Conservation (phyloP, 2,329 filamentous ascomycete genomes). For the Colletotrichum sublineola region DNA sequence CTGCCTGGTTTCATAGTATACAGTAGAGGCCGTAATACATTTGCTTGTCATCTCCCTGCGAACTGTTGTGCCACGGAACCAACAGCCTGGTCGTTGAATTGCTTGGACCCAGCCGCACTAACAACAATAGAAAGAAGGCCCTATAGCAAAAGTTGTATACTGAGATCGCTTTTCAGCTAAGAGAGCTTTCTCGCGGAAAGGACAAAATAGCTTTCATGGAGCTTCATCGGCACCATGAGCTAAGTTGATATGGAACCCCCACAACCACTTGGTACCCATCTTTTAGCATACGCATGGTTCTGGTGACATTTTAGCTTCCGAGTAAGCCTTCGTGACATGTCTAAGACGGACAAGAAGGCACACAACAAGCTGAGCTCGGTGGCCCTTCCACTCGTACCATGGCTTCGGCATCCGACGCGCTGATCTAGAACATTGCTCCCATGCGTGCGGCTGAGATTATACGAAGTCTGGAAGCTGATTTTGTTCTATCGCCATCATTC, state of each 20-base stretch:
- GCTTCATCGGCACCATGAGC: background rate
- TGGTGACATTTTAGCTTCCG: background rate
- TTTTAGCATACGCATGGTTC: background rate
- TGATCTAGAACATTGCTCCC: background rate
- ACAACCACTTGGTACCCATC: background rate
- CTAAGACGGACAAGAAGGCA: background rate
- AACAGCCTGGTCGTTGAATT: background rate
- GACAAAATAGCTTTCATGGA: background rate
- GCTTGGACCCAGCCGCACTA: background rate
- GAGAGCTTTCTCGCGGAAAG: background rate
- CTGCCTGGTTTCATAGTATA: background rate
- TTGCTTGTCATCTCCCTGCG: conserved; percentile 5
- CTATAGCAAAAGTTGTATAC: no score
- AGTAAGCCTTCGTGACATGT: background rate
- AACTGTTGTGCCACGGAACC: background rate
- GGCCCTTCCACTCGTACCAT: background rate
- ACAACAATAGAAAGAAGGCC: background rate
- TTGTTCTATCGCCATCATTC: background rate
- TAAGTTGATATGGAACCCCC: background rate
- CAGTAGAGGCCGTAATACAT: conserved; percentile 6
- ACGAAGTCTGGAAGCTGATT: background rate
- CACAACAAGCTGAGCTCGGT: background rate
- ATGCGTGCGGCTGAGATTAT: background rate
- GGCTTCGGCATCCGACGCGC: background rate
- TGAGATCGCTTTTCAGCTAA: no score